Conservation (phyloP, 73 alveolate species). For the Paramecium bursaria region DNA sequence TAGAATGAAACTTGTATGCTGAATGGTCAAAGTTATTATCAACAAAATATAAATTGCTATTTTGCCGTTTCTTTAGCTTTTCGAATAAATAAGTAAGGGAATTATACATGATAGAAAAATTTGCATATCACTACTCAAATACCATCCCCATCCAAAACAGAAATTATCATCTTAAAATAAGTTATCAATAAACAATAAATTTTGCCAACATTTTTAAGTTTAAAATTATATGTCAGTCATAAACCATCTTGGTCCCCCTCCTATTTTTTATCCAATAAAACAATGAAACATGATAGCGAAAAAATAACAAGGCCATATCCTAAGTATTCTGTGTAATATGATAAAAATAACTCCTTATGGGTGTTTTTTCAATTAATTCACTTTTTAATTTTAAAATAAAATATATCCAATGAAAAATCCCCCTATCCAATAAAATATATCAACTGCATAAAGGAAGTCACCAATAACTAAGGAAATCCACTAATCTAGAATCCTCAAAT, state of each 20-base stretch:
- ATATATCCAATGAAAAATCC: not conserved
- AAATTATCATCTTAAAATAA: not conserved
- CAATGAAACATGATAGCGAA: not conserved
- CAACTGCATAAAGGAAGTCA: not conserved
- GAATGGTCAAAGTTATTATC: not conserved
- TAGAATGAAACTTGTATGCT: too few species aligned
- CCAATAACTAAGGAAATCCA: not conserved
- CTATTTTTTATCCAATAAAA: not conserved
- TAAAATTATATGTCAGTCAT: not conserved
- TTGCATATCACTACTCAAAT: not conserved
- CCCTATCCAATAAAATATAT: not conserved
- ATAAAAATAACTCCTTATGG: not conserved
- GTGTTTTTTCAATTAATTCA: too few species aligned
- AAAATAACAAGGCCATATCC: not conserved
- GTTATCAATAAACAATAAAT: not conserved
- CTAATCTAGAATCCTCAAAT: too few species aligned
- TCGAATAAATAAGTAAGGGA: conserved; percentile 1
- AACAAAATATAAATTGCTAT: not conserved
- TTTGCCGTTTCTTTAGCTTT: not conserved
- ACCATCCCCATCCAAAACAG: not conserved
- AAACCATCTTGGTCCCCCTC: not conserved
- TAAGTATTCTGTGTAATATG: not conserved
- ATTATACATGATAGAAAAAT: not conserved
- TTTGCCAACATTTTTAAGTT: not conserved
- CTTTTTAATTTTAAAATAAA: too few species aligned